A percentile compares a stretch with the other conserved stretches of the same genome.
Evolutionary conservation across 768 basidiomycete genomes (phyloP).

Genomic region (Podaxis sp.): DNA sequence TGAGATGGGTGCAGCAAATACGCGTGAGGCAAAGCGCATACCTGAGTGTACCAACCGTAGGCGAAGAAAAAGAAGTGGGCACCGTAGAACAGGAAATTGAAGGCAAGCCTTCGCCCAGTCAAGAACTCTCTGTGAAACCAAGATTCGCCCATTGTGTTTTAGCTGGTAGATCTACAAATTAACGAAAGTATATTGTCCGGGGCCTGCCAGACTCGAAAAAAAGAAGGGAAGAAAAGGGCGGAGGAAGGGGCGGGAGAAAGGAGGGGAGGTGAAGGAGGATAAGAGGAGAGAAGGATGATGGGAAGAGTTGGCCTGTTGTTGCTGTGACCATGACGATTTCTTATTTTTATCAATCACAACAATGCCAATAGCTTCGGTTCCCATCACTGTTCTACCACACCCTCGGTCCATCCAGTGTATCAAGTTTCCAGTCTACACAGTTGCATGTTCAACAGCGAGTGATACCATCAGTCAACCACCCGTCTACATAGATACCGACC

Average conservation of each 20-base stretch:
- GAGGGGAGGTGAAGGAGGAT: constrained; percentile 27
- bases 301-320: constrained; percentile 15
- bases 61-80: constrained; percentile 71
- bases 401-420: constrained; percentile 3
- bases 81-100: constrained; percentile 82
- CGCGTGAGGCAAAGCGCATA: constrained; percentile 24
- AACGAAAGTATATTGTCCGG: constrained; percentile 32
- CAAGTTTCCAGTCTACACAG: not conserved
- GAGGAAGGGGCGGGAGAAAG: constrained; percentile 21
- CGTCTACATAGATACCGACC: not conserved
- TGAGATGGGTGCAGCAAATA: constrained; percentile 2
- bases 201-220: constrained; percentile 48
- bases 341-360: constrained; percentile 7
- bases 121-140: constrained; percentile 79
- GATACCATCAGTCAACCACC: constrained; percentile 30
- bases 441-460: not conserved
- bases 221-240: constrained; percentile 19
- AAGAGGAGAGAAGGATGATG: constrained; percentile 22
- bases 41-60: constrained; percentile 90
- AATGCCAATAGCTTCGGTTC: not conserved
- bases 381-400: constrained; percentile 10
- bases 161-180: not conserved
- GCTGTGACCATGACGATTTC: constrained; percentile 27
- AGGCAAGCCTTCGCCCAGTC: constrained; percentile 58
- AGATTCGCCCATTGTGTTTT: constrained; percentile 53